phyloP scores from a whole-genome alignment of 148 eudicot genomes.

The Vaccinium darrowii region DNA sequence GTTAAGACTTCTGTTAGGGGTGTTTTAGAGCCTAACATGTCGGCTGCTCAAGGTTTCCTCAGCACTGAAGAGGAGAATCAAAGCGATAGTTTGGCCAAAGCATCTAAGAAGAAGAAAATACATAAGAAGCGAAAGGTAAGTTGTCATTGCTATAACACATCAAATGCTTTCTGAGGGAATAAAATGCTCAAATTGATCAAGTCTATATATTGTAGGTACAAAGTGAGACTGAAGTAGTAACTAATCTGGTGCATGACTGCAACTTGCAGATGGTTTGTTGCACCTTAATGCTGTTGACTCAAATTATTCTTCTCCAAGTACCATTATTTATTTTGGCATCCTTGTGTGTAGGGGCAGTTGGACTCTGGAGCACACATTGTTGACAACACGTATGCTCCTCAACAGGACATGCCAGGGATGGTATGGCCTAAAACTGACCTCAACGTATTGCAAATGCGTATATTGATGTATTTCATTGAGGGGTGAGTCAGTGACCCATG shows the following conservation, averaged over 20 bases:
- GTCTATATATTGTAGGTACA: background rate
- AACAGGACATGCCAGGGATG: conserved; percentile 20
- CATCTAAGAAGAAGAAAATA: conserved; percentile 16
- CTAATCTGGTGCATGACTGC: conserved; percentile 11
- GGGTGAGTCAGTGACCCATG: background rate
- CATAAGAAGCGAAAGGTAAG: conserved; percentile 22
- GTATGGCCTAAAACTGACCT: conserved; percentile 6
- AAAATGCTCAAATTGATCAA: background rate
- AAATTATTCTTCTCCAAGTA: background rate
- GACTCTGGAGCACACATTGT: conserved; percentile 14
- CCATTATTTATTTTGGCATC: background rate
- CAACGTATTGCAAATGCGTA: background rate
- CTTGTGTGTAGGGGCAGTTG: conserved; percentile 11
- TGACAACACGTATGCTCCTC: conserved; percentile 20
- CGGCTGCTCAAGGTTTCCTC: background rate
- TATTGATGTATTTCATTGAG: background rate
- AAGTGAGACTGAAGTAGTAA: background rate
- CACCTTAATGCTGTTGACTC: background rate
- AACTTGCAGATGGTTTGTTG: conserved; percentile 21
- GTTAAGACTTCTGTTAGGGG: conserved; percentile 18
- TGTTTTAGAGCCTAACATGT: conserved; percentile 12
- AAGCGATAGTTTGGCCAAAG: conserved; percentile 5
- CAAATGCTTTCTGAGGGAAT: background rate
- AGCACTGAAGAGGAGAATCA: conserved; percentile 18
- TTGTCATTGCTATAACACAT: background rate